Evolutionary conservation across 2,329 filamentous ascomycete species (phyloP).

Genomic region (Fusarium papillatum): DNA sequence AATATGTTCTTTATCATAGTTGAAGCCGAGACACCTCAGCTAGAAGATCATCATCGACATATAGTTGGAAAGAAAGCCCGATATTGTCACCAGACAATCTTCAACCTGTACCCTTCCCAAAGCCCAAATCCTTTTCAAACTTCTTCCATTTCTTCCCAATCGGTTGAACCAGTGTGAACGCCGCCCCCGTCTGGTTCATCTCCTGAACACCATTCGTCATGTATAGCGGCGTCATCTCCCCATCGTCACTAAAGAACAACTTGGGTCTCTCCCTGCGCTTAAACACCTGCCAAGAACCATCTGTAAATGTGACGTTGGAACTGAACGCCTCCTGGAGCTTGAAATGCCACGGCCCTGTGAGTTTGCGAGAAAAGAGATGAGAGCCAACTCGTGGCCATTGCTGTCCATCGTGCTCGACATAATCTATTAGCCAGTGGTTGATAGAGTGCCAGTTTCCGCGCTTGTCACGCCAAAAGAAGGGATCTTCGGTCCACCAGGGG

Average conservation of each 20-base stretch:
- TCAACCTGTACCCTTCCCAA: not conserved
- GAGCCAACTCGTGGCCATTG: slow-evolving; percentile 47
- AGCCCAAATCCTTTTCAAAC: slow-evolving; percentile 21
- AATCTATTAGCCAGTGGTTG: slow-evolving; percentile 47
- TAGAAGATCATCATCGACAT: too few relatives aligned
- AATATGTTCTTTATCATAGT: too few relatives aligned
- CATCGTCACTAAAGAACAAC: slow-evolving; percentile 61
- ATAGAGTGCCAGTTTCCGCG: slow-evolving; percentile 50
- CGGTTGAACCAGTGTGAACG: slow-evolving; percentile 28
- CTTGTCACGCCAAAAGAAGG: slow-evolving; percentile 50
- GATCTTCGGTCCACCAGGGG: slow-evolving; percentile 44
- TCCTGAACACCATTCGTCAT: slow-evolving; percentile 62
- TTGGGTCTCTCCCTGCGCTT: slow-evolving; percentile 62
- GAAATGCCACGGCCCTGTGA: slow-evolving; percentile 48
- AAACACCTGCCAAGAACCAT: slow-evolving; percentile 54
- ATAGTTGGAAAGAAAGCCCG: too few relatives aligned
- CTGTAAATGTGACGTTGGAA: slow-evolving; percentile 49
- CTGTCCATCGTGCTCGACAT: slow-evolving; percentile 40
- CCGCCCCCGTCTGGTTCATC: slow-evolving; percentile 28
- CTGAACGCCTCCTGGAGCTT: slow-evolving; percentile 45
- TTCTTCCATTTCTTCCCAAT: slow-evolving; percentile 28
- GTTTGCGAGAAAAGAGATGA: slow-evolving; percentile 44
- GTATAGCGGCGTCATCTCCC: slow-evolving; percentile 57
- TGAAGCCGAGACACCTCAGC: too few relatives aligned
- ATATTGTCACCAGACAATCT: accelerated